Evolutionary conservation across 129 eudicot genomes (phyloP).

Genomic region (Glebionis coronaria): DNA sequence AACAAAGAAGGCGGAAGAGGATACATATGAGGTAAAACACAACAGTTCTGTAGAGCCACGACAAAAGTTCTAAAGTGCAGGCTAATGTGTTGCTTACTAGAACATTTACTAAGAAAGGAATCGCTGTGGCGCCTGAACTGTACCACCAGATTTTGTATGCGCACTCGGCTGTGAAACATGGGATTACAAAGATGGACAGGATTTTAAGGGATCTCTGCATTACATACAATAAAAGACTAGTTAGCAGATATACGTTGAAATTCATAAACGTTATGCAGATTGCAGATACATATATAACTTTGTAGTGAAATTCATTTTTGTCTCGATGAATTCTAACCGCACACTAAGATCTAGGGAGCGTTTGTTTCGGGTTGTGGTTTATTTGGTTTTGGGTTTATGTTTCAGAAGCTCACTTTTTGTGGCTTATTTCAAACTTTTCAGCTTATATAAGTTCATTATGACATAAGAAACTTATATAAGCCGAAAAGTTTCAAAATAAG

Average conservation of each 20-base stretch:
- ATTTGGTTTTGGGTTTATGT: no score
- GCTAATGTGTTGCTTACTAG: slow-evolving; percentile 70
- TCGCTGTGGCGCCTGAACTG: slow-evolving; percentile 68
- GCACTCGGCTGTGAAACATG: slow-evolving; percentile 77
- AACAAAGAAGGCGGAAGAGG: slow-evolving; percentile 36
- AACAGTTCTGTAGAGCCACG: slow-evolving; percentile 1
- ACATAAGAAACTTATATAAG: no score
- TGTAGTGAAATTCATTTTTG: no score
- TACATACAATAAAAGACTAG: not conserved
- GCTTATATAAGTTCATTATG: no score
- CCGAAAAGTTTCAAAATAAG: no score
- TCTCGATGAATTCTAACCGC: no score
- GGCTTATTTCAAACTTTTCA: no score
- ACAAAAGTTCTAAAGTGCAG: slow-evolving; percentile 34
- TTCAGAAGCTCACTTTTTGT: no score
- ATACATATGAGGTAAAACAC: not conserved
- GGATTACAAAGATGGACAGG: slow-evolving; percentile 58
- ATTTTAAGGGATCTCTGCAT: slow-evolving; percentile 82
- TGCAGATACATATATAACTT: no score
- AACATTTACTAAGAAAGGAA: slow-evolving; percentile 76
- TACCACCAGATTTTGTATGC: slow-evolving; percentile 97
- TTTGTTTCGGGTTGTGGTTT: no score
- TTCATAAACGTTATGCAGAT: not conserved
- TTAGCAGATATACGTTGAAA: not conserved
- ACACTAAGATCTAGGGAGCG: no score